Conservation (phyloP, 2,329 filamentous ascomycete species). For the Tolypocladium tundrense region DNA sequence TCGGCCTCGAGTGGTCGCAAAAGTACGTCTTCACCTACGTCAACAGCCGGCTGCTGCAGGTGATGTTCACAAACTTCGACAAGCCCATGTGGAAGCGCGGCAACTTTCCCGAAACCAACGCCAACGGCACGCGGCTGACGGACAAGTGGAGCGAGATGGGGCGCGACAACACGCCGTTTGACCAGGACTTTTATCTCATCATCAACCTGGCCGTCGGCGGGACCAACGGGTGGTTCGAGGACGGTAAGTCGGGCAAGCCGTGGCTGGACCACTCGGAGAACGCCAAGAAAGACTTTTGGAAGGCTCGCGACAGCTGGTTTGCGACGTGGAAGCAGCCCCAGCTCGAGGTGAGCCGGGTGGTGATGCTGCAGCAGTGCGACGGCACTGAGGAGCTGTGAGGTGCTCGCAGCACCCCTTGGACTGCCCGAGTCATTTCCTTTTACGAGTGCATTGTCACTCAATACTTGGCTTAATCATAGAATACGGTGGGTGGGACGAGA, state of each 20-base stretch:
- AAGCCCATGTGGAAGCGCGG: slow-evolving; percentile 59
- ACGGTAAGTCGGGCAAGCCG: slow-evolving; percentile 61
- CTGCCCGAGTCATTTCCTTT: neutral
- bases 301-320: slow-evolving; percentile 52
- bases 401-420: neutral
- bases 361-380: slow-evolving; percentile 61
- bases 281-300: slow-evolving; percentile 70
- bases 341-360: slow-evolving; percentile 59
- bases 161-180: slow-evolving; percentile 58
- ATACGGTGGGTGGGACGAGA: neutral
- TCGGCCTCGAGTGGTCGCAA: slow-evolving; percentile 75
- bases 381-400: slow-evolving; percentile 41
- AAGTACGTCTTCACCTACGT: slow-evolving; percentile 85
- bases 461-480: neutral
- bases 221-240: slow-evolving; percentile 77
- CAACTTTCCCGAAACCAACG: slow-evolving; percentile 50
- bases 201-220: slow-evolving; percentile 67
- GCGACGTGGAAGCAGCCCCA: slow-evolving; percentile 62
- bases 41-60: slow-evolving; percentile 69
- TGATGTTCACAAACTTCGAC: slow-evolving; percentile 68
- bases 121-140: slow-evolving; percentile 54
- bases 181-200: slow-evolving; percentile 66
- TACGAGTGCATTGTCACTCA: neutral
- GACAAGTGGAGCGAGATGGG: slow-evolving; percentile 57
- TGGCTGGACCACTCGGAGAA: slow-evolving; percentile 62